Evolutionary conservation across 345 rosid genomes (phyloP).

Genomic region (Euphorbia tirucalli): DNA sequence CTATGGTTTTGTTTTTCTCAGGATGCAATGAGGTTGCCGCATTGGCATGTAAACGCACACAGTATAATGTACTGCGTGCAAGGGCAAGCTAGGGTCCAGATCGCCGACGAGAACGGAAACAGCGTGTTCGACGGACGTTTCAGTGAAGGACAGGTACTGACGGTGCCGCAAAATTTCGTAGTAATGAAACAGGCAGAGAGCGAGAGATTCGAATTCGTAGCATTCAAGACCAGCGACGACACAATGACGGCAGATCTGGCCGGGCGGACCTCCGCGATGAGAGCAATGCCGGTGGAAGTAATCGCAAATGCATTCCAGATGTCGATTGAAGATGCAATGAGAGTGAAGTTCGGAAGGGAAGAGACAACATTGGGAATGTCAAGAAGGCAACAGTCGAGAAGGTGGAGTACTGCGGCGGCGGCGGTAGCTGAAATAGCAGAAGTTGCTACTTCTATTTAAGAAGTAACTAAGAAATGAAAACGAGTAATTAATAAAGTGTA

Average conservation of each 20-base stretch:
- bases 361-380: constrained; percentile 39
- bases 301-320: constrained; percentile 49
- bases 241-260: constrained; percentile 46
- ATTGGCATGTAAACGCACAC: constrained; percentile 63
- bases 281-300: constrained; percentile 58
- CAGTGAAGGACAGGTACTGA: constrained; percentile 52
- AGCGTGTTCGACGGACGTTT: constrained; percentile 50
- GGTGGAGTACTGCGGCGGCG: constrained; percentile 41
- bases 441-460: background rate
- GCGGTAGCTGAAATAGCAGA: background rate
- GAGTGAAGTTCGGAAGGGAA: constrained; percentile 45
- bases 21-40: constrained; percentile 62
- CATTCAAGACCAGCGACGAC: constrained; percentile 62
- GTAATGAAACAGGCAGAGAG: constrained; percentile 47
- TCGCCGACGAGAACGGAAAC: constrained; percentile 54
- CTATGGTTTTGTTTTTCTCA: constrained; percentile 12
- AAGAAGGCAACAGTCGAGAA: constrained; percentile 22
- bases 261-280: constrained; percentile 47
- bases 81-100: constrained; percentile 53
- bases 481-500: background rate
- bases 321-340: constrained; percentile 56
- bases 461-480: too few relatives aligned
- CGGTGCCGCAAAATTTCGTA: constrained; percentile 65
- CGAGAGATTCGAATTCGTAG: constrained; percentile 57
- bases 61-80: constrained; percentile 53